Conservation (phyloP, 176 grass and related monocot species). For the Microstegium vimineum region DNA sequence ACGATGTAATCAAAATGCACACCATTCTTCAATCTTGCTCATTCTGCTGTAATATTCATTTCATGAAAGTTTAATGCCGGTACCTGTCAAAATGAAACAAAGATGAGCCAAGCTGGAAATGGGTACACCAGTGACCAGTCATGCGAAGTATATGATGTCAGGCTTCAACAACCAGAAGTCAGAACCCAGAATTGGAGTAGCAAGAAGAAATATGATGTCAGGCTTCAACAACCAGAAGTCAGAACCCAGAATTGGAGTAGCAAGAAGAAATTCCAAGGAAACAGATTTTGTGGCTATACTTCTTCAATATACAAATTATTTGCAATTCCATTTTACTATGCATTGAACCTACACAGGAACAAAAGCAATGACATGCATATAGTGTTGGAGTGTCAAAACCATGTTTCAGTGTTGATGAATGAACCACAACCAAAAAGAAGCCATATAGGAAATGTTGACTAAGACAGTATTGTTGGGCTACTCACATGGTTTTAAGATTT, state of each 20-base stretch:
- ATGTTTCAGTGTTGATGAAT: background rate
- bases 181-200: background rate
- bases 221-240: background rate
- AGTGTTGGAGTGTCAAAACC: background rate
- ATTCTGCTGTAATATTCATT: background rate
- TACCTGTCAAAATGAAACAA: slow-evolving; percentile 20
- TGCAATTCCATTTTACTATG: background rate
- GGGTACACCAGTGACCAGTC: background rate
- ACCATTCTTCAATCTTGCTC: background rate
- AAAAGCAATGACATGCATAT: background rate
- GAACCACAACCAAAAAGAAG: background rate
- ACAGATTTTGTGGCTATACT: background rate
- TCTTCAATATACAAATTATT: background rate
- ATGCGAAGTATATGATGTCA: background rate
- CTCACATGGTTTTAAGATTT: background rate
- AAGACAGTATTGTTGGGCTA: background rate
- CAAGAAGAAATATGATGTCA: background rate
- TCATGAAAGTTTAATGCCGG: background rate
- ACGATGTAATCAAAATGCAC: background rate
- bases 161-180: background rate
- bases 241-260: background rate
- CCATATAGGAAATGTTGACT: background rate
- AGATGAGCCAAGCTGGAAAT: background rate
- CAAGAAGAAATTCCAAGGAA: background rate
- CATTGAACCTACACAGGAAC: background rate